Evolutionary conservation across 108 stramenopile genomes (phyloP), one percentile per base, ranked within the genome.

Genomic region (Nannochloropsis granulata): DNA sequence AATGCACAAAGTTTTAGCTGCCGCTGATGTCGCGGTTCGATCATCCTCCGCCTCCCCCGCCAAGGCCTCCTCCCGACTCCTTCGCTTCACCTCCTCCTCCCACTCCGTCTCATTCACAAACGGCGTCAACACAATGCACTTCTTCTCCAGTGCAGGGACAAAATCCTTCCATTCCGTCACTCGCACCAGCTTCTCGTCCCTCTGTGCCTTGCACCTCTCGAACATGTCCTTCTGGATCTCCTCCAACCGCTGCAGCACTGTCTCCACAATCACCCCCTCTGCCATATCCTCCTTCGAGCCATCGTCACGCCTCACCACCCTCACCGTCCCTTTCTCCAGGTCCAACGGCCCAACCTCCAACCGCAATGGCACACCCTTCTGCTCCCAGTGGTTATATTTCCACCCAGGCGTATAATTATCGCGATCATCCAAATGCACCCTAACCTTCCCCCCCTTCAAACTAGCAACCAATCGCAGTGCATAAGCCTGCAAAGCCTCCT

Each of bases 331-430:
- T 24, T 93, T 90, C 84, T 96, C 95, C 80, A 98, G 85, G 87
- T 99, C 99, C 45, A 94, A 93, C 14, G 98, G 97, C 23, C 99
- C 99, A 42, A 99, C 94, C 86, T 99, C 99, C 81, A 98, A 90
- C 46, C 99, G 95, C 78, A 99, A 90, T 81, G 99, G 99, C 80
- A 99, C 99, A 83, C 98, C 99, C 91, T 98, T 98, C 89, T 98
- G 98, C 91, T 99, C 99, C 97, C 97, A 99, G 85, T 99, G 97
- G 84, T 96, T 95, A 90, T 96, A 99, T 92, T 99, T 99, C 98
- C 98, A 98, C 23, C 98, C 99, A 44, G 98, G 96, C 78, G 96
- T 97, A 92, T 98, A 97, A 89, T 97, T 94, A 80, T 81, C 81
- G 24, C 99, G 93, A 91, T 94, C 94, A 86, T 99, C 99, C 79